Evolutionary conservation across 768 basidiomycete species (phyloP), one percentile per base, ranked within the genome.

Genomic region (Botryobasidium botryosum): DNA sequence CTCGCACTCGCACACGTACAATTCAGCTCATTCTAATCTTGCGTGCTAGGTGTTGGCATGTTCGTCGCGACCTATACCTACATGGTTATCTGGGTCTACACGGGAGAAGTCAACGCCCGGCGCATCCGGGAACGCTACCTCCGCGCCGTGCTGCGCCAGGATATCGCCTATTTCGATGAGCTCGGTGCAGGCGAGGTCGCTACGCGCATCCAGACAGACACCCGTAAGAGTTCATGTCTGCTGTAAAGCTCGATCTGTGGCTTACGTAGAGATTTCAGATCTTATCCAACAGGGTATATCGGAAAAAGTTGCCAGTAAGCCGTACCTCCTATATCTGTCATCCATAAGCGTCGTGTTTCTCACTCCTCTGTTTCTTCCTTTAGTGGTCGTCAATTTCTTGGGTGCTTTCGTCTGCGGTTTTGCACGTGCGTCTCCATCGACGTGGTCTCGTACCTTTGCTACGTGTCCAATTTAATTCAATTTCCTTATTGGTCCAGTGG

Each of bases 61-160:
- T 76, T 85, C 48, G 52, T 74, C 20, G 74, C 72, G 57, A 88
- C 84, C 1, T 85, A 71, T 58, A 50, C 59, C 2, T 87, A 79
- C 63, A 87, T 78, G 77, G 31, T 44, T 59, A 61, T 51, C 56
- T 67, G 64, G 63, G 58, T 60, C 47, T 60, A 55, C 35, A 63
- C 64, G 3, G 65, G 63, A 24, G 67, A 68, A 44, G 41, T 56
- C n/a, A 59, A 57, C 12, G 56, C 65, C 3, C 56, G 59, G 33
- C 50, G 65, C 12, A 54, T 68, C 31, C 53, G 67, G 24, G 64
- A 66, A 50, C 50, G 52, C 15, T 68, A 68, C 46, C 57, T 67
- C 15, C 45, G 53, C 21, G 56, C 64, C 10, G 58, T 65, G n/a
- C 51, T 69, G 1, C 54, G 64, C 4, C 66, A 68, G 46, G 66